A percentile compares a stretch with the other conserved stretches of the same genome.
Evolutionary conservation across 1,284 basidiomycete species (phyloP).

Genomic region (Ceratobasidium sp.): DNA sequence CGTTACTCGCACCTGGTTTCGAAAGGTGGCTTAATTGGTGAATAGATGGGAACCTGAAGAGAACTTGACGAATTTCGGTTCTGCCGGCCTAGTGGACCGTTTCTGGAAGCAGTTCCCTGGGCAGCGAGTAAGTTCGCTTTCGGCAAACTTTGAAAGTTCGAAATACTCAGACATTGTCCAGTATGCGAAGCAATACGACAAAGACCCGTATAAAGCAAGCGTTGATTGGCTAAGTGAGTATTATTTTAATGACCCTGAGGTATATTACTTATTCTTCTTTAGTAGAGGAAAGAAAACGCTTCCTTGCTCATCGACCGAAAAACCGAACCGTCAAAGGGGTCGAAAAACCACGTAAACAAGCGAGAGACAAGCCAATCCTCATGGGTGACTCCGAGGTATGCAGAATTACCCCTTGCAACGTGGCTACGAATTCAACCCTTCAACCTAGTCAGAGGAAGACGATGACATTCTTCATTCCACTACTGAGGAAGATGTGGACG

Average conservation of each 20-base stretch:
- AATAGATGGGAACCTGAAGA: slow-evolving; percentile 36
- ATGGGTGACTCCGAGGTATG: slow-evolving; percentile 21
- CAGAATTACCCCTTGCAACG: neutral
- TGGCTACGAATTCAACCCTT: neutral
- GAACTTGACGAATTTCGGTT: slow-evolving; percentile 26
- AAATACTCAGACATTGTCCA: too few relatives aligned
- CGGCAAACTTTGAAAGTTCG: neutral
- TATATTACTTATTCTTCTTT: neutral
- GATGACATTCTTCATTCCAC: slow-evolving; percentile 7
- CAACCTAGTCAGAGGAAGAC: slow-evolving; percentile 4
- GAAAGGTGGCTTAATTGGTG: neutral
- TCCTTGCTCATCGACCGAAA: slow-evolving; percentile 21
- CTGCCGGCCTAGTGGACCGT: slow-evolving; percentile 19
- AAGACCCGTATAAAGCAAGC: neutral
- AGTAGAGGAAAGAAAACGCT: slow-evolving; percentile 17
- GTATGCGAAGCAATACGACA: too few relatives aligned
- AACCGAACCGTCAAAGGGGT: slow-evolving; percentile 18
- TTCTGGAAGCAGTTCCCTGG: slow-evolving; percentile 30
- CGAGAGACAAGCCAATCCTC: neutral
- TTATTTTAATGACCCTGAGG: neutral
- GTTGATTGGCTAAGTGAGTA: slow-evolving; percentile 5
- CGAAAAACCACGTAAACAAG: neutral
- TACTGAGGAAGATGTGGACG: slow-evolving; percentile 1
- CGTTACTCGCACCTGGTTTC: neutral
- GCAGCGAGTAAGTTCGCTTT: slow-evolving; percentile 11